These are phyloP conservation scores for Dunaliella salina DNA, from an alignment of 163 green algal genomes.

Conservation along the genomic window DNA sequence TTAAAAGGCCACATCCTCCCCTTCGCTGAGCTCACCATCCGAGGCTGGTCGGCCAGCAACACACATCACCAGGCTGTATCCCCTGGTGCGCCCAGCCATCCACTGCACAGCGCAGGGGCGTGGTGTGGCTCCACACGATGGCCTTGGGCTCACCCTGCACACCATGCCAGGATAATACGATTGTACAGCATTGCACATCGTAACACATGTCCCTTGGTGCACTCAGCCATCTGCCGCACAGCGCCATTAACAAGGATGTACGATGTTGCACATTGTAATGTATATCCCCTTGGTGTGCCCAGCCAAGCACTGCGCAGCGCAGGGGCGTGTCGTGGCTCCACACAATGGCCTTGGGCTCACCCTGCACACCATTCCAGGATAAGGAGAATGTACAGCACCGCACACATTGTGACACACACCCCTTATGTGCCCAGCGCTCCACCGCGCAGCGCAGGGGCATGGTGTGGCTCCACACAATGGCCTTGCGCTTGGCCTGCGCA, in stretches of 20 bases:
- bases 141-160: slow-evolving; percentile 78
- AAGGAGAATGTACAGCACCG: too few relatives aligned
- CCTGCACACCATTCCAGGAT: neutral
- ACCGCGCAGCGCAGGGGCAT: slow-evolving; percentile 64
- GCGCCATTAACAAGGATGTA: too few relatives aligned
- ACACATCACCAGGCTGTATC: slow-evolving; percentile 42
- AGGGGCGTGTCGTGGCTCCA: neutral
- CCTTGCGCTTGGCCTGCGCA: slow-evolving; percentile 75
- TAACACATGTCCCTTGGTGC: too few relatives aligned
- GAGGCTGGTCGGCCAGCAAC: slow-evolving; percentile 87
- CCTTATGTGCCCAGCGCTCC: too few relatives aligned
- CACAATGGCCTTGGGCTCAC: neutral
- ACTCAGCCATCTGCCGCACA: too few relatives aligned
- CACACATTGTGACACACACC: too few relatives aligned
- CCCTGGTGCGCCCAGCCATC: slow-evolving; percentile 74
- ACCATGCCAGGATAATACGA: too few relatives aligned
- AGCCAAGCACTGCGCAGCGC: too few relatives aligned
- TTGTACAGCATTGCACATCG: too few relatives aligned
- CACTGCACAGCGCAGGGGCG: slow-evolving; percentile 67
- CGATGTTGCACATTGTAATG: slow-evolving; percentile 47
- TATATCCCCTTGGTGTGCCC: too few relatives aligned
- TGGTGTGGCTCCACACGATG: slow-evolving; percentile 84
- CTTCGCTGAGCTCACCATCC: slow-evolving; percentile 49
- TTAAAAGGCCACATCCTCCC: too few relatives aligned
- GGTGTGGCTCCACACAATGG: slow-evolving; percentile 83